These are phyloP conservation scores for Pythium chondricola DNA, from an alignment of 352 stramenopile genomes.

Conservation along the genomic window DNA sequence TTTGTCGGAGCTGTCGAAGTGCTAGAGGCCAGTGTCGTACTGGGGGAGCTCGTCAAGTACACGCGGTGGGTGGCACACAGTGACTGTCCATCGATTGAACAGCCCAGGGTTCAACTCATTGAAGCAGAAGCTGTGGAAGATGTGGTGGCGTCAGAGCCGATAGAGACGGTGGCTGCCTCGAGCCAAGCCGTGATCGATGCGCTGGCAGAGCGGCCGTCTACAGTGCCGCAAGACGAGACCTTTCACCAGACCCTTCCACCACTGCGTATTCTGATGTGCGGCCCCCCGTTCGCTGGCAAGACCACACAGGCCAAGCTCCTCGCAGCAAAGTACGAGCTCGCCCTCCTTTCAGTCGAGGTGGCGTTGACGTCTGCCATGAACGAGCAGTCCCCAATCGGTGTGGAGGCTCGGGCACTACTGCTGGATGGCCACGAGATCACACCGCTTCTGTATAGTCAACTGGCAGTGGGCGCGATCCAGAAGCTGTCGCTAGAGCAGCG, in stretches of 20 bases:
- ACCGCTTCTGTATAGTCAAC: constrained; percentile 41
- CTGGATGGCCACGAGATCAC: constrained; percentile 34
- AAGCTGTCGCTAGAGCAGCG: constrained; percentile 8
- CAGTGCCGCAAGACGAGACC: background rate
- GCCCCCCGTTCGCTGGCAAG: constrained; percentile 58
- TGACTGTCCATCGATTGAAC: background rate
- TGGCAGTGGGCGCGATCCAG: constrained; percentile 38
- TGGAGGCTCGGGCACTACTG: constrained; percentile 21
- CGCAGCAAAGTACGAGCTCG: constrained; percentile 42
- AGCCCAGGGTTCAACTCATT: background rate
- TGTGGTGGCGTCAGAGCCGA: background rate
- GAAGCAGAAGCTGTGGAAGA: background rate
- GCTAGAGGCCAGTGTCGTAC: constrained; percentile 38
- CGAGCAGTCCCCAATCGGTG: constrained; percentile 24
- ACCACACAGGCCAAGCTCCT: constrained; percentile 42
- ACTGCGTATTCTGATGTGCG: constrained; percentile 54
- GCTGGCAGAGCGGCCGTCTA: too few species aligned
- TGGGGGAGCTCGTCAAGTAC: constrained; percentile 62
- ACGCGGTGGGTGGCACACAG: constrained; percentile 33
- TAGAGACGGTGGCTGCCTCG: background rate
- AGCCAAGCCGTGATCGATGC: constrained; percentile 8
- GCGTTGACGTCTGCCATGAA: constrained; percentile 28
- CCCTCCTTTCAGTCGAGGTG: constrained; percentile 43
- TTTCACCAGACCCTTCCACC: background rate
- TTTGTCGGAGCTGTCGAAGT: constrained; percentile 38